phyloP scores from a whole-genome alignment of 306 rosid genomes.

The Spatholobus suberectus region DNA sequence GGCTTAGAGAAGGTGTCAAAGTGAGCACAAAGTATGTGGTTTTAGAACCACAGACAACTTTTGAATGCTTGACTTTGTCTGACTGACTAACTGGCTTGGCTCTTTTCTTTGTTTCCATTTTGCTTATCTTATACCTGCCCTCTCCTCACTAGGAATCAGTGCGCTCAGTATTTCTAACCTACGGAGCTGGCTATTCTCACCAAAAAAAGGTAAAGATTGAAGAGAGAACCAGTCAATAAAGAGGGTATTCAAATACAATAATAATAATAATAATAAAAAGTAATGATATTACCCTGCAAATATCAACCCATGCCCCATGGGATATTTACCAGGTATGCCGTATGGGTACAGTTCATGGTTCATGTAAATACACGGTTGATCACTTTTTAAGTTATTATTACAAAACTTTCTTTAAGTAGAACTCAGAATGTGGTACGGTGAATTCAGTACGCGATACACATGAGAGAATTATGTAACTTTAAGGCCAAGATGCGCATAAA shows the following conservation, averaged over 20 bases:
- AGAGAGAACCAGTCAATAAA: slow-evolving; percentile 27
- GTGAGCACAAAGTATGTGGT: not conserved
- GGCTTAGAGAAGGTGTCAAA: slow-evolving; percentile 13
- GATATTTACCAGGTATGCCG: too few species aligned
- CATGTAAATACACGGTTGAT: too few species aligned
- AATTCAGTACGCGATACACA: too few species aligned
- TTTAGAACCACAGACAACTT: slow-evolving; percentile 20
- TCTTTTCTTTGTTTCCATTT: slow-evolving; percentile 21
- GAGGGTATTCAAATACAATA: not conserved
- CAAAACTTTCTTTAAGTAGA: too few species aligned
- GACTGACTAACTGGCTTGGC: slow-evolving; percentile 24
- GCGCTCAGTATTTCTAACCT: slow-evolving; percentile 10
- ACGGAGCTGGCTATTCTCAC: slow-evolving; percentile 10
- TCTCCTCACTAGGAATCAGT: slow-evolving; percentile 22
- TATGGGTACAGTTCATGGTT: too few species aligned
- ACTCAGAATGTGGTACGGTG: too few species aligned
- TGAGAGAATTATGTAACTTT: too few species aligned
- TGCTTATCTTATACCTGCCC: not conserved
- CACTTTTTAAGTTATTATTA: too few species aligned
- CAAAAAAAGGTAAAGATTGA: not conserved
- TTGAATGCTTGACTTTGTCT: slow-evolving; percentile 54
- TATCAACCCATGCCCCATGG: too few species aligned
- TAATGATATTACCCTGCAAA: too few species aligned
- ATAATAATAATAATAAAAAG: too few species aligned
- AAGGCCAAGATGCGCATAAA: too few species aligned